Percentiles rank a stretch among this genome's conserved stretches.
phyloP scores from a whole-genome alignment of 495 filamentous ascomycete genomes.

The Penicillium paradoxum region DNA sequence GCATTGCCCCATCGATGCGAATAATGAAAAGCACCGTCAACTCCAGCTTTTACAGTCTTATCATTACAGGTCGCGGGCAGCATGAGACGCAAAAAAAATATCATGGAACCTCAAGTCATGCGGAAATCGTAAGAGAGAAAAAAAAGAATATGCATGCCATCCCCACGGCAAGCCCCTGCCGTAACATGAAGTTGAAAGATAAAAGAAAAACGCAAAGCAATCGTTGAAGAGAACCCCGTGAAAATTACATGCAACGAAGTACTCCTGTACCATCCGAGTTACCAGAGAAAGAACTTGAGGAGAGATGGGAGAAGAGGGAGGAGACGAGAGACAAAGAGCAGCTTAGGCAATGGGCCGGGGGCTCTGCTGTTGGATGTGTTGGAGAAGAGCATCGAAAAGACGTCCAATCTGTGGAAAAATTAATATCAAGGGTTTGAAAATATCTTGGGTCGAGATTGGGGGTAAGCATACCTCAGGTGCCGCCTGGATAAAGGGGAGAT shows the following conservation, averaged over 20 bases:
- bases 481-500: slow-evolving; percentile 84
- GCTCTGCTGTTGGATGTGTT: slow-evolving; percentile 49
- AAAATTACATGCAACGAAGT: slow-evolving; percentile 24
- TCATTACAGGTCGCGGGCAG: slow-evolving; percentile 32
- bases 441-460: not conserved
- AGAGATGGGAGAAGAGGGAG: slow-evolving; percentile 8
- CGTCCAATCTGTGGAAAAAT: slow-evolving; percentile 37
- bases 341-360: slow-evolving; percentile 38
- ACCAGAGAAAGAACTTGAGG: slow-evolving; percentile 16
- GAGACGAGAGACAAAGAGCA: slow-evolving; percentile 9
- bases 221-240: slow-evolving; percentile 20
- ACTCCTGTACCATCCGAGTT: slow-evolving; percentile 9
- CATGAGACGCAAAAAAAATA: slow-evolving; percentile 19
- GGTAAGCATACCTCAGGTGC: slow-evolving; percentile 65
- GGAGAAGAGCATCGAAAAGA: slow-evolving; percentile 46
- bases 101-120: slow-evolving; percentile 36
- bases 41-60: slow-evolving; percentile 39
- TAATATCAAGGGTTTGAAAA: slow-evolving; percentile 12
- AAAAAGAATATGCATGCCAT: slow-evolving; percentile 28
- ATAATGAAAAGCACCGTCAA: slow-evolving; percentile 17
- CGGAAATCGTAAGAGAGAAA: slow-evolving; percentile 25
- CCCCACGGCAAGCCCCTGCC: slow-evolving; percentile 24
- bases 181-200: slow-evolving; percentile 25
- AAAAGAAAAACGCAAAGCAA: slow-evolving; percentile 11
- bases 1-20: slow-evolving; percentile 22